A percentile compares a stretch with the other conserved stretches of the same genome.
Evolutionary conservation across 1,139 yeast species (phyloP).

Genomic region (Blastobotrys petasosporus): DNA sequence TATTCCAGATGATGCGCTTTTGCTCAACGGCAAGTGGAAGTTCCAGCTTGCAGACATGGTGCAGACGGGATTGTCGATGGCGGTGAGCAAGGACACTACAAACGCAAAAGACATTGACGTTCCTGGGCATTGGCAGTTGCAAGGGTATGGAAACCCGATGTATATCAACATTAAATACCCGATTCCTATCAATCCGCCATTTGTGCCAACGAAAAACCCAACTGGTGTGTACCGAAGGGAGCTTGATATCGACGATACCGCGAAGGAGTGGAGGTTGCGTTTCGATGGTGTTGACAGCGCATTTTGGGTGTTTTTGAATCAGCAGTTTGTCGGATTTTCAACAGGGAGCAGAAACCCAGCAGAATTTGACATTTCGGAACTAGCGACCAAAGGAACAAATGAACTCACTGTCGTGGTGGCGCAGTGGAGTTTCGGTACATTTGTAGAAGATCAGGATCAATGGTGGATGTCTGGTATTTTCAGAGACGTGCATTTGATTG

Average conservation of each 20-base stretch:
- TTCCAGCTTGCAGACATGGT: conserved; percentile 27
- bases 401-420: conserved; percentile 30
- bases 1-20: conserved; percentile 21
- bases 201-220: conserved; percentile 34
- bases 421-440: conserved; percentile 35
- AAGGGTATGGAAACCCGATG: conserved; percentile 34
- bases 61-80: conserved; percentile 24
- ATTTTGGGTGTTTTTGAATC: conserved; percentile 33
- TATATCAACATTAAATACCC: conserved; percentile 35
- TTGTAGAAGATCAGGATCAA: conserved; percentile 37
- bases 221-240: conserved; percentile 33
- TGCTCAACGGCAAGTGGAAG: conserved; percentile 35
- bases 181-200: conserved; percentile 35
- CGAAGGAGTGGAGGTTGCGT: conserved; percentile 20
- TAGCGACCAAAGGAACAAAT: conserved; percentile 8
- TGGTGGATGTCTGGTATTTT: conserved; percentile 37
- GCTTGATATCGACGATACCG: conserved; percentile 20
- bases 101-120: conserved; percentile 26
- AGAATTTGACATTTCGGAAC: conserved; percentile 28
- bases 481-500: conserved; percentile 21
- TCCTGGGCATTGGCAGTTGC: conserved; percentile 39
- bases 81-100: conserved; percentile 9
- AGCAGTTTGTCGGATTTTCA: conserved; percentile 30
- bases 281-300: conserved; percentile 37
- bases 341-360: conserved; percentile 33